Evolutionary conservation across 2,329 filamentous ascomycete genomes (phyloP).

Genomic region (Boeremia lycopersici): DNA sequence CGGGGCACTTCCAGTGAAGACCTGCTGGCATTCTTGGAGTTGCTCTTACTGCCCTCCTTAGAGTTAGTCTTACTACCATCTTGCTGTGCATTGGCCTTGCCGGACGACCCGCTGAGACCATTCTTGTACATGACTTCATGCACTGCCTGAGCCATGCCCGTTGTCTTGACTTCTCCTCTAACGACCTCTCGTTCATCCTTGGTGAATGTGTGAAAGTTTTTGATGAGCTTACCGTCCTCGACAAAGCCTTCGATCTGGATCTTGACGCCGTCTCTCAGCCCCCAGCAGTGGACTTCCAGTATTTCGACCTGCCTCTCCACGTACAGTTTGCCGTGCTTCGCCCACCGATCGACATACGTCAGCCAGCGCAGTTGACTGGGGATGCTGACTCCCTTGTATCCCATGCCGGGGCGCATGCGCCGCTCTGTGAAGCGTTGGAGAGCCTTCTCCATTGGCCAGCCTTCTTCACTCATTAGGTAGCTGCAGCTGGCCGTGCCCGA

Average conservation of each 20-base stretch:
- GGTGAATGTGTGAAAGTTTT: conserved; percentile 79
- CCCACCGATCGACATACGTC: conserved; percentile 87
- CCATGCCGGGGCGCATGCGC: conserved; percentile 88
- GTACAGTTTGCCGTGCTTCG: conserved; percentile 76
- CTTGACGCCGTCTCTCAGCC: conserved; percentile 84
- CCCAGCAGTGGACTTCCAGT: conserved; percentile 88
- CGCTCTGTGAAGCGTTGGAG: conserved; percentile 75
- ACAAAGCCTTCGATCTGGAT: conserved; percentile 82
- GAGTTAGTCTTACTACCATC: conserved; percentile 20
- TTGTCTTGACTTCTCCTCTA: conserved; percentile 56
- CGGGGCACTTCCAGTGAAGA: conserved; percentile 23
- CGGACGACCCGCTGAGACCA: conserved; percentile 34
- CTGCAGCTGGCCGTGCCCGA: conserved; percentile 87
- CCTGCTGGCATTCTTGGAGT: conserved; percentile 28
- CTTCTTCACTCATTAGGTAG: conserved; percentile 88
- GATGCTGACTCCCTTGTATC: conserved; percentile 81
- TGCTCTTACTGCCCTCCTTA: conserved; percentile 26
- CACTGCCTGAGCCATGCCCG: conserved; percentile 53
- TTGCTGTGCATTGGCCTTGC: conserved; percentile 23
- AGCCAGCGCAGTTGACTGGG: conserved; percentile 90
- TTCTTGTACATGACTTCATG: conserved; percentile 52
- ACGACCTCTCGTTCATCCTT: conserved; percentile 74
- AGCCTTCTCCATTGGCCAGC: conserved; percentile 69
- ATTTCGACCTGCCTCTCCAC: conserved; percentile 83
- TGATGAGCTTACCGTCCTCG: conserved; percentile 88